Evolutionary conservation across 1,139 yeast species (phyloP).

Genomic region (Pneumocystis sp.): DNA sequence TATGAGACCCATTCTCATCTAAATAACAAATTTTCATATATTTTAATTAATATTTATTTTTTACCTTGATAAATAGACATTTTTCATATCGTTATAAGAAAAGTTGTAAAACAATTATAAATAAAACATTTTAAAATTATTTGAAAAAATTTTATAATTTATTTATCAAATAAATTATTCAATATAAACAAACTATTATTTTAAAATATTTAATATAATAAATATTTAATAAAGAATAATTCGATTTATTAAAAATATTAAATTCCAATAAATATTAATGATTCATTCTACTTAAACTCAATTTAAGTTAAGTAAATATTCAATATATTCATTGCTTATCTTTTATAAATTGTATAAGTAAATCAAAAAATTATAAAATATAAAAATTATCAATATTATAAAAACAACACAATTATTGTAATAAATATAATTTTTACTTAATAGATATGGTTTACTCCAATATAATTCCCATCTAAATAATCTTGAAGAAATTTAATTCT

Average conservation of each 20-base stretch:
- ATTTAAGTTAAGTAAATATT: not conserved
- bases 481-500: not conserved
- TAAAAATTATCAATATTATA: not conserved
- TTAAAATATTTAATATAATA: too few species aligned
- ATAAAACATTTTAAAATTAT: not conserved
- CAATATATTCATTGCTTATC: not conserved
- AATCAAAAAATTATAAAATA: not conserved
- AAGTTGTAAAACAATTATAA: not conserved
- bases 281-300: too few species aligned
- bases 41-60: not conserved
- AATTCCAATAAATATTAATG: too few species aligned
- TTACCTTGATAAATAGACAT: not conserved
- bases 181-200: too few species aligned
- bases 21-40: not conserved
- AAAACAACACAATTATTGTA: not conserved
- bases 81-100: not conserved
- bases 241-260: too few species aligned
- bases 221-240: too few species aligned
- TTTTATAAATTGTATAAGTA: too few species aligned
- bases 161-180: too few species aligned
- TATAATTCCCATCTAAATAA: not conserved
- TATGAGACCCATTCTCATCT: not conserved
- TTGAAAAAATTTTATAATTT: not conserved
- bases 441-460: not conserved
- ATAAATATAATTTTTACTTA: not conserved